These are phyloP conservation scores for Insectozyma bohioensis DNA, from an alignment of 1,139 yeast genomes.

Conservation along the genomic window DNA sequence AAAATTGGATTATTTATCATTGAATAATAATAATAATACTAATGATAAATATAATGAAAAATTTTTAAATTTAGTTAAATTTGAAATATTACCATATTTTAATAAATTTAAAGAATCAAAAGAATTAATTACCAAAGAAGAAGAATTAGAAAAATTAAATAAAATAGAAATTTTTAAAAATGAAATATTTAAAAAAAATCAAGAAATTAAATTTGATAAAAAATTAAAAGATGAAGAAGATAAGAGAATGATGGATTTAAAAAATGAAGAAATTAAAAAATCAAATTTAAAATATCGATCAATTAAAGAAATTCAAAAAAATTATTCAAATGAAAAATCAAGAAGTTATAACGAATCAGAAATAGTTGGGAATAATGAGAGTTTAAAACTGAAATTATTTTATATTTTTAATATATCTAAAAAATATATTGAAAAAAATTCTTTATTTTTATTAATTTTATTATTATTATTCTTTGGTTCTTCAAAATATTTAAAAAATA, in stretches of 20 bases:
- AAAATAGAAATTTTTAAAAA: slow-evolving; percentile 19
- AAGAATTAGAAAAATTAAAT: slow-evolving; percentile 18
- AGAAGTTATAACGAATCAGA: neutral
- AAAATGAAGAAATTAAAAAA: slow-evolving; percentile 1
- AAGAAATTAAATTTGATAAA: slow-evolving; percentile 20
- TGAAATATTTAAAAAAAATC: slow-evolving; percentile 19
- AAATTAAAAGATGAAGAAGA: slow-evolving; percentile 13
- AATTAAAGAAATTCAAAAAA: slow-evolving; percentile 25
- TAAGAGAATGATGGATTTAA: slow-evolving; percentile 11
- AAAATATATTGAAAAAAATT: slow-evolving; percentile 29
- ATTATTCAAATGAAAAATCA: neutral
- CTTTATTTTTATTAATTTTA: slow-evolving; percentile 28
- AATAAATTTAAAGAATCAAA: slow-evolving; percentile 30
- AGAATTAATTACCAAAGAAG: slow-evolving; percentile 22
- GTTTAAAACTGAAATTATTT: slow-evolving; percentile 15
- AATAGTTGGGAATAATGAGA: slow-evolving; percentile 11
- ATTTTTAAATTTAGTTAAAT: slow-evolving; percentile 34
- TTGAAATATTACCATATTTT: slow-evolving; percentile 35
- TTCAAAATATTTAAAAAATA: slow-evolving; percentile 21
- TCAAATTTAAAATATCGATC: slow-evolving; percentile 35
- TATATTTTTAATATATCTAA: slow-evolving; percentile 20
- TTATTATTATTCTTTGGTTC: slow-evolving; percentile 24
- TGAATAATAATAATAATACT: slow-evolving; percentile 11
- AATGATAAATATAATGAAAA: slow-evolving; percentile 23
- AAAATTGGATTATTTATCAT: slow-evolving; percentile 9